phyloP scores from a whole-genome alignment of 257 asterid species.

The Solanum verrucosum region DNA sequence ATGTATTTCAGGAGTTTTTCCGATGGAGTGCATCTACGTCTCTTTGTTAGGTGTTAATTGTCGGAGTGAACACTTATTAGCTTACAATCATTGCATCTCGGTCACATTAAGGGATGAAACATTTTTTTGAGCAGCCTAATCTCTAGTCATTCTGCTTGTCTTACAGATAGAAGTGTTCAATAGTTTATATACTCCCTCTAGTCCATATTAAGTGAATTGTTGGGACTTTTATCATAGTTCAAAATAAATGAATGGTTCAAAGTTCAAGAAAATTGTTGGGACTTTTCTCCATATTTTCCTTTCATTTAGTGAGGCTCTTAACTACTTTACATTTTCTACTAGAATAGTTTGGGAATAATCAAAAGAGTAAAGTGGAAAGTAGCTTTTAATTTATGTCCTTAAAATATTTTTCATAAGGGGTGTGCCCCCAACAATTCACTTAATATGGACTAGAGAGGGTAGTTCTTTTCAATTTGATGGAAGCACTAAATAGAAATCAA shows the following conservation, averaged over 20 bases:
- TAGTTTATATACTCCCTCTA: not conserved
- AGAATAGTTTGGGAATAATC: not conserved
- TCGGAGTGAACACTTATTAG: not conserved
- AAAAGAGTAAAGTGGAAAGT: not conserved
- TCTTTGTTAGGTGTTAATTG: not conserved
- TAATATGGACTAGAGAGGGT: not conserved
- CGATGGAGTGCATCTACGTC: not conserved
- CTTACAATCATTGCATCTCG: not conserved
- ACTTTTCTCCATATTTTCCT: not conserved
- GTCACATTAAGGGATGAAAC: not conserved
- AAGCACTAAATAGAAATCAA: not conserved
- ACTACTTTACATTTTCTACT: not conserved
- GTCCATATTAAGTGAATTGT: not conserved
- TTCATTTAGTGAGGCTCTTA: not conserved
- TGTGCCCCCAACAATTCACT: not conserved
- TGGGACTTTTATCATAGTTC: not conserved
- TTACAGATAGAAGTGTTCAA: not conserved
- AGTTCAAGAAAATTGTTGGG: not conserved
- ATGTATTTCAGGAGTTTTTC: not conserved
- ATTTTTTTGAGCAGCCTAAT: not conserved
- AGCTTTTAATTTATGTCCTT: not conserved
- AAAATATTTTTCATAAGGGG: not conserved
- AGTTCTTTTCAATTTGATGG: not conserved
- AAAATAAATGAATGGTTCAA: not conserved
- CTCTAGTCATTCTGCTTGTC: not conserved